Percentiles rank a stretch among this genome's conserved stretches.
Conservation (phyloP, 176 grass and related monocot genomes). For the Lolium multiflorum region DNA sequence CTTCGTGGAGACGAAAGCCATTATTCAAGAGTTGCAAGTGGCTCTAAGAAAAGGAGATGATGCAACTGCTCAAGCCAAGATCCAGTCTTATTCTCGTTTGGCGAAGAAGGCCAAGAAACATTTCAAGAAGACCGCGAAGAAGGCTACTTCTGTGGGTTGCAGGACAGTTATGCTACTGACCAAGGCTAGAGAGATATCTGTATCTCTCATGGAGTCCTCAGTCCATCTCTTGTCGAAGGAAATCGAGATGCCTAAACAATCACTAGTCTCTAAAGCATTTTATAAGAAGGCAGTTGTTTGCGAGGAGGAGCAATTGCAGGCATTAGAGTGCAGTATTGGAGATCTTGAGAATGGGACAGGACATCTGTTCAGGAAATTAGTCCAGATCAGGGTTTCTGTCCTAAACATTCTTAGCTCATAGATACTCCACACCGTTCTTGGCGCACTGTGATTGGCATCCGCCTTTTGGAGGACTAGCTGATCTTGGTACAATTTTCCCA, state of each 20-base stretch:
- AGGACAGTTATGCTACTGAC: background rate
- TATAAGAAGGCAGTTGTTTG: background rate
- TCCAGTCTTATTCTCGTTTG: slow-evolving; percentile 35
- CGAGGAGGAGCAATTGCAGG: slow-evolving; percentile 30
- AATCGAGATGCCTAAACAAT: slow-evolving; percentile 16
- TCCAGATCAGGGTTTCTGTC: slow-evolving; percentile 56
- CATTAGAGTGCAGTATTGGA: slow-evolving; percentile 40
- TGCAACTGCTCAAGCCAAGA: slow-evolving; percentile 18
- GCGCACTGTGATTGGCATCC: slow-evolving; percentile 7
- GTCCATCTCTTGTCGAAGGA: slow-evolving; percentile 3
- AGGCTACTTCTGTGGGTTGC: background rate
- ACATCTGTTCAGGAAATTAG: slow-evolving; percentile 50
- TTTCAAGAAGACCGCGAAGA: slow-evolving; percentile 28
- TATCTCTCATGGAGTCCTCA: slow-evolving; percentile 9
- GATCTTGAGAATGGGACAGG: slow-evolving; percentile 41
- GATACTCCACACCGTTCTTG: background rate
- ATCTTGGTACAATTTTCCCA: background rate
- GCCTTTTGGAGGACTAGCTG: slow-evolving; percentile 36
- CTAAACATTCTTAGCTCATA: slow-evolving; percentile 49
- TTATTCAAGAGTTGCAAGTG: slow-evolving; percentile 40
- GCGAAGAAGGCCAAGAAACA: slow-evolving; percentile 47
- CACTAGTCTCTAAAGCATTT: slow-evolving; percentile 31
- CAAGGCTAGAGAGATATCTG: slow-evolving; percentile 20
- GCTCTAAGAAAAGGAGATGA: slow-evolving; percentile 44
- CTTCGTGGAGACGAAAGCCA: slow-evolving; percentile 29